Percentiles rank a stretch among this genome's conserved stretches.
phyloP scores from a whole-genome alignment of 257 asterid species.

The Nicotiana attenuata region DNA sequence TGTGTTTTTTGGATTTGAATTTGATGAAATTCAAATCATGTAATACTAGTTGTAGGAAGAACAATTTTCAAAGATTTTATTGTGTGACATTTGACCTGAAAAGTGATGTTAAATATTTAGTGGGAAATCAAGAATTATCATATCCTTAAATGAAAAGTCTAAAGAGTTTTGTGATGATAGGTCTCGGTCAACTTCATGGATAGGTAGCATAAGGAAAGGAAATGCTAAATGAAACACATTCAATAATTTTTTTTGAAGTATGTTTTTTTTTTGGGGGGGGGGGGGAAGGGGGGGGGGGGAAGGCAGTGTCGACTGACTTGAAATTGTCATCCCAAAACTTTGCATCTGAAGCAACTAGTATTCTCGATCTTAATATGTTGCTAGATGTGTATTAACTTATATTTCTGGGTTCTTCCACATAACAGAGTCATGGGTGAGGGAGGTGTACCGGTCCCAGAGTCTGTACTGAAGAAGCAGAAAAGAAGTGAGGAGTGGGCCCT shows the following conservation, averaged over 20 bases:
- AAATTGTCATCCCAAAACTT: neutral
- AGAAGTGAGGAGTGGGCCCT: conserved; percentile 62
- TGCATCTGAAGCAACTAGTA: neutral
- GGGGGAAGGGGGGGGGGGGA: no score
- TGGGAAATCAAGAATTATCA: neutral
- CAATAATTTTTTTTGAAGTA: no score
- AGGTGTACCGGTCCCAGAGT: conserved; percentile 41
- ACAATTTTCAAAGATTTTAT: neutral
- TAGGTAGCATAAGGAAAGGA: no score
- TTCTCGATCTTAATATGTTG: neutral
- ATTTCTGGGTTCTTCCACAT: neutral
- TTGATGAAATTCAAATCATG: neutral
- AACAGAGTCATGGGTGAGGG: conserved; percentile 17
- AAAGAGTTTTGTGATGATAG: no score
- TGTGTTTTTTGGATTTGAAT: neutral
- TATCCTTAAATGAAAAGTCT: neutral
- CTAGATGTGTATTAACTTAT: neutral
- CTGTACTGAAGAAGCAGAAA: conserved; percentile 68
- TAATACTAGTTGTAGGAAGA: neutral
- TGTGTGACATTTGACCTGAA: neutral
- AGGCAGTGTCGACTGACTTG: no score
- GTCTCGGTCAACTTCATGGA: no score
- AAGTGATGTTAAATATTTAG: neutral
- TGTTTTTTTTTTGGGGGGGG: no score
- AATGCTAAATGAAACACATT: no score